Evolutionary conservation across 352 stramenopile genomes (phyloP).

Genomic region (Phytophthora citricola): DNA sequence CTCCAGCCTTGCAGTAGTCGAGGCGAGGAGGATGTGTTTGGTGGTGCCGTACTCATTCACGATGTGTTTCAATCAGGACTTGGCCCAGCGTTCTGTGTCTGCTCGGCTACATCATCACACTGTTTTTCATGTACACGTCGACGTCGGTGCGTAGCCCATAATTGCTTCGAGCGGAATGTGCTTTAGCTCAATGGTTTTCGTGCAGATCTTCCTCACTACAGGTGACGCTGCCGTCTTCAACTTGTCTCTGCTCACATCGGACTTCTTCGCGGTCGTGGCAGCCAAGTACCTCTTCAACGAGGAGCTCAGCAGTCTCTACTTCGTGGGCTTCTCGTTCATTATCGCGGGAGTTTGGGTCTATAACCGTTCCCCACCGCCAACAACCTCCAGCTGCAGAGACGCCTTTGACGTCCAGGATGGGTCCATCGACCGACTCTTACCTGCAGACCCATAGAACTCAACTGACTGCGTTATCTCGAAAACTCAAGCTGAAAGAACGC

Average conservation of each 20-base stretch:
- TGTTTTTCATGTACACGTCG: constrained; percentile 93
- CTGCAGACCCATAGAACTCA: constrained; percentile 14
- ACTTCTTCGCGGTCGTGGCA: constrained; percentile 94
- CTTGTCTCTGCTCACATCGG: constrained; percentile 95
- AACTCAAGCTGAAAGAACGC: constrained; percentile 21
- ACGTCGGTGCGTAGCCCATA: constrained; percentile 73
- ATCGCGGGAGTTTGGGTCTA: constrained; percentile 79
- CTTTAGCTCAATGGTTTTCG: constrained; percentile 6
- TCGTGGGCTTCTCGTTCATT: constrained; percentile 86
- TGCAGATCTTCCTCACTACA: constrained; percentile 70
- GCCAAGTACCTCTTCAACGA: constrained; percentile 91
- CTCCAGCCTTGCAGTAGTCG: constrained; percentile 7
- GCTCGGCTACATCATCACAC: constrained; percentile 77
- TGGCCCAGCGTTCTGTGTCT: constrained; percentile 63
- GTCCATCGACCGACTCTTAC: constrained; percentile 19
- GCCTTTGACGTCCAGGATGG: constrained; percentile 34
- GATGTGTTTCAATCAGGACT: constrained; percentile 43
- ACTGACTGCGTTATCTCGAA: constrained; percentile 3
- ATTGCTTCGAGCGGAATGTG: not conserved
- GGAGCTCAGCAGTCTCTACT: constrained; percentile 84
- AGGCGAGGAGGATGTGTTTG: constrained; percentile 1
- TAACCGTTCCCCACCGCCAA: constrained; percentile 60
- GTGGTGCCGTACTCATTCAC: constrained; percentile 9
- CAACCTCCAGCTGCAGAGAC: constrained; percentile 45
- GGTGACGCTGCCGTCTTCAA: constrained; percentile 97